Evolutionary conservation across 441 rosid genomes (phyloP).

Genomic region (Francoa sonchifolia): DNA sequence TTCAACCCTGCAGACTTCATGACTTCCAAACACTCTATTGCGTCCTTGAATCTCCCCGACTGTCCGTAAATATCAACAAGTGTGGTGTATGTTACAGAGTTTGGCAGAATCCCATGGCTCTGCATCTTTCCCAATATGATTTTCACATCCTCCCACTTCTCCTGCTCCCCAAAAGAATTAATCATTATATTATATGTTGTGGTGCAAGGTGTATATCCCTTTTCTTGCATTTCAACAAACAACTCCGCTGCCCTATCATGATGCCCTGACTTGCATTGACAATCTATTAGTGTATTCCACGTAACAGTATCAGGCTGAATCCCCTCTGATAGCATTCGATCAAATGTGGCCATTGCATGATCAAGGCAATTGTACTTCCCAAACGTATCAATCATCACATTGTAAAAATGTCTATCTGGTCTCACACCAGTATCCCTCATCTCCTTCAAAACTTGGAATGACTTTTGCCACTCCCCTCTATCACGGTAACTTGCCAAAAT

Average conservation of each 20-base stretch:
- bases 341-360: slow-evolving; percentile 77
- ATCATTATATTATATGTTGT: slow-evolving; percentile 86
- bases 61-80: slow-evolving; percentile 81
- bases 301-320: slow-evolving; percentile 76
- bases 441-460: slow-evolving; percentile 84
- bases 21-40: slow-evolving; percentile 72
- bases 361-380: slow-evolving; percentile 89
- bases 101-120: slow-evolving; percentile 54
- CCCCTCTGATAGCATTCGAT: slow-evolving; percentile 69
- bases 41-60: slow-evolving; percentile 80
- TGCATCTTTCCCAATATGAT: slow-evolving; percentile 56
- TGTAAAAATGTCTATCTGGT: slow-evolving; percentile 81
- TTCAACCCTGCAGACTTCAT: slow-evolving; percentile 71
- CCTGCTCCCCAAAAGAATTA: slow-evolving; percentile 65
- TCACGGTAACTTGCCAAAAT: slow-evolving; percentile 75
- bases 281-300: slow-evolving; percentile 93
- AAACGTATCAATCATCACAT: slow-evolving; percentile 89
- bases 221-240: slow-evolving; percentile 68
- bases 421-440: slow-evolving; percentile 72
- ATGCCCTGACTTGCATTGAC: slow-evolving; percentile 66
- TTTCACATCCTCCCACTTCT: slow-evolving; percentile 77
- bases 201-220: slow-evolving; percentile 64
- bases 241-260: slow-evolving; percentile 69
- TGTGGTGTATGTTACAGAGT: slow-evolving; percentile 74
- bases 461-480: slow-evolving; percentile 89